Evolutionary conservation across 768 basidiomycete genomes (phyloP).

Genomic region (Suillus decipiens): DNA sequence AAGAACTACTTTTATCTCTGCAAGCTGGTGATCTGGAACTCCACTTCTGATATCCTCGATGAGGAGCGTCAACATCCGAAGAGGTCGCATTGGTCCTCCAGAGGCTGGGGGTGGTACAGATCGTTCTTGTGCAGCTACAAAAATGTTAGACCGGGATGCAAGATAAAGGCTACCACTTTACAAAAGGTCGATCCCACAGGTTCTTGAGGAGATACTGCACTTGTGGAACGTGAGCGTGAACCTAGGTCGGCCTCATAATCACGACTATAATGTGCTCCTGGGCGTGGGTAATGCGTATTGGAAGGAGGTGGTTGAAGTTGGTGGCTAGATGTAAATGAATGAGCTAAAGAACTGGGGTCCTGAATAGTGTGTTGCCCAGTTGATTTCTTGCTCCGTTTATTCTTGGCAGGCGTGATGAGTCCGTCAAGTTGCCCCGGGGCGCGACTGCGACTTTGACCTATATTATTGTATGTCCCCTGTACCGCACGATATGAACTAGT

Average conservation of each 20-base stretch:
- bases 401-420: not conserved
- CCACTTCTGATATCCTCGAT: conserved; percentile 64
- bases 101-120: conserved; percentile 15
- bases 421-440: not conserved
- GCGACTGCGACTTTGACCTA: conserved; percentile 8
- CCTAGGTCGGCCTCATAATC: conserved; percentile 19
- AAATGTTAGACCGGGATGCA: not conserved
- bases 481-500: not conserved
- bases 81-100: conserved; percentile 20
- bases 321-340: conserved; percentile 3
- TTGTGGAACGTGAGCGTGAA: conserved; percentile 3
- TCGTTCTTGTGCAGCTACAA: conserved; percentile 13
- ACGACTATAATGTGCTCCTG: conserved; percentile 16
- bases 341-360: conserved; percentile 4
- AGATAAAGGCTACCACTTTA: conserved; percentile 17
- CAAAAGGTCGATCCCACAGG: conserved; percentile 36
- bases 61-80: conserved; percentile 65
- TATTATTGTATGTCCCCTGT: conserved; percentile 1
- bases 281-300: not conserved
- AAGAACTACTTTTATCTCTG: conserved; percentile 66
- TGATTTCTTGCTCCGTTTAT: conserved; percentile 18
- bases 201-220: conserved; percentile 10
- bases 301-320: conserved; percentile 15
- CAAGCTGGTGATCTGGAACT: conserved; percentile 55
- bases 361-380: conserved; percentile 11